Evolutionary conservation across 768 basidiomycete genomes (phyloP).

Genomic region (Trametes elegans): DNA sequence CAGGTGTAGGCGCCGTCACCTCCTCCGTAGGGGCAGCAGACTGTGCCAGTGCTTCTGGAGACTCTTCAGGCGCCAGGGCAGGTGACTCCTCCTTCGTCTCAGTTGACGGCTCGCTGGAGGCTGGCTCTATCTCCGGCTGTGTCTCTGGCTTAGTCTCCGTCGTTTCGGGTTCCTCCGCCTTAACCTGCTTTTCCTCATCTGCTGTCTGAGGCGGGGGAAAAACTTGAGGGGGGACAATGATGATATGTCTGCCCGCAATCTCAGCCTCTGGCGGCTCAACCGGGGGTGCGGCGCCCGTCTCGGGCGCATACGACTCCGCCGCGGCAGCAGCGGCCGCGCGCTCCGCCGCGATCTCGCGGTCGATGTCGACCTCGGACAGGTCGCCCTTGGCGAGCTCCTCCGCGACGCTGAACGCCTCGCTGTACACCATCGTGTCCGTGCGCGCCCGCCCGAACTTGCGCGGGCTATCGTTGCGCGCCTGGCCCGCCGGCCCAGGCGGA

Average conservation of each 20-base stretch:
- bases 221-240: no score
- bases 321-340: not conserved
- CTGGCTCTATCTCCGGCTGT: not conserved
- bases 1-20: no score
- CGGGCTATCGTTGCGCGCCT: conserved; percentile 41
- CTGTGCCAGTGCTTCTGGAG: not conserved
- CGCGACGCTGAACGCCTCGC: conserved; percentile 38
- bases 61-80: not conserved
- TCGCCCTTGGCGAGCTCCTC: conserved; percentile 38
- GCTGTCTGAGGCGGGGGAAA: not conserved
- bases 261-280: not conserved
- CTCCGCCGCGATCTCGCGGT: conserved; percentile 20
- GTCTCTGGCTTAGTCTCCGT: not conserved
- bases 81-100: not conserved
- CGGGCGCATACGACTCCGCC: not conserved
- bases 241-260: no score
- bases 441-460: conserved; percentile 39
- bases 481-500: conserved; percentile 18
- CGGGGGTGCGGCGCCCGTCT: not conserved
- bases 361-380: conserved; percentile 19
- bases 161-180: not conserved
- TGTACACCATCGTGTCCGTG: conserved; percentile 77
- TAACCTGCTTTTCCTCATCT: not conserved
- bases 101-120: not conserved
- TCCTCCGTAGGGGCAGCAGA: not conserved